Percentiles rank a stretch among this genome's conserved stretches.
Evolutionary conservation across 805 yeast species (phyloP).

Genomic region (Candida patagonica): DNA sequence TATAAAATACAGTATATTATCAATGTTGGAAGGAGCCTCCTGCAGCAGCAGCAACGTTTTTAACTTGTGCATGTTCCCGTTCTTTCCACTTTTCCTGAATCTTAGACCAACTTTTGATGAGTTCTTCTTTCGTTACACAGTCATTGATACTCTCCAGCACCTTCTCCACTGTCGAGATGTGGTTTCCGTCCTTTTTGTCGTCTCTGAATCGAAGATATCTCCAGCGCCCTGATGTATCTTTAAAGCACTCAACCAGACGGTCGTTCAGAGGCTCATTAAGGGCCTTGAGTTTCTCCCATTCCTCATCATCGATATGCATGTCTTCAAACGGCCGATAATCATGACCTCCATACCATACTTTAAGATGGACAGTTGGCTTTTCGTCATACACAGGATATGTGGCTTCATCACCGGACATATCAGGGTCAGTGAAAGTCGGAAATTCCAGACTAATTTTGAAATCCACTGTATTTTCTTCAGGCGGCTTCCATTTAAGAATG

Average conservation of each 20-base stretch:
- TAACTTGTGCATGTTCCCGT: slow-evolving; percentile 28
- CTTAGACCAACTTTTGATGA: slow-evolving; percentile 45
- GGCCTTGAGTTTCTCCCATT: slow-evolving; percentile 69
- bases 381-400: slow-evolving; percentile 71
- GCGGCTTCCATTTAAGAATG: slow-evolving; percentile 93
- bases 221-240: slow-evolving; percentile 66
- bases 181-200: slow-evolving; percentile 86
- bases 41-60: not conserved
- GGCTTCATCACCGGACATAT: slow-evolving; percentile 37
- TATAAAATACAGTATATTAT: too few relatives aligned
- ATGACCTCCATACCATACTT: slow-evolving; percentile 67
- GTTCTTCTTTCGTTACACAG: slow-evolving; percentile 72
- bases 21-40: not conserved
- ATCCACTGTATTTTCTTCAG: slow-evolving; percentile 90
- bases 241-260: slow-evolving; percentile 76
- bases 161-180: slow-evolving; percentile 67
- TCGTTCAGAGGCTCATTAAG: slow-evolving; percentile 79
- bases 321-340: slow-evolving; percentile 57
- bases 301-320: slow-evolving; percentile 52
- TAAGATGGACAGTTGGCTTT: slow-evolving; percentile 59
- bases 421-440: slow-evolving; percentile 49
- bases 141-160: slow-evolving; percentile 79
- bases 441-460: slow-evolving; percentile 62
- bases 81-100: slow-evolving; percentile 56
- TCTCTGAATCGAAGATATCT: slow-evolving; percentile 80